Conservation (phyloP, 2,329 filamentous ascomycete species). For the Fusarium sp. region DNA sequence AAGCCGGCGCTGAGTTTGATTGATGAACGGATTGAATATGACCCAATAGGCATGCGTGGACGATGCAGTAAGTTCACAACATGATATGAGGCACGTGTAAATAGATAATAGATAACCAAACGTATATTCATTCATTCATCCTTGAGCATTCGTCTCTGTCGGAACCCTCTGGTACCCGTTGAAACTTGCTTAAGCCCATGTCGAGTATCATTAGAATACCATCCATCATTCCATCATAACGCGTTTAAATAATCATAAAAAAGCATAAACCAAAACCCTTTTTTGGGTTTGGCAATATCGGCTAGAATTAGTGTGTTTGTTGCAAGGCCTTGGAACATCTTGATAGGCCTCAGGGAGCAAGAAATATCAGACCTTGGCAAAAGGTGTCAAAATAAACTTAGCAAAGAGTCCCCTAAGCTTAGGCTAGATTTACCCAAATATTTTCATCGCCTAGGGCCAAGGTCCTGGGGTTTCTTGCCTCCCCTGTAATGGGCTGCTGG, state of each 20-base stretch:
- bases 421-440: background rate
- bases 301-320: background rate
- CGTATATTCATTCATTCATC: conserved; percentile 30
- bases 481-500: background rate
- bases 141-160: background rate
- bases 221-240: conserved; percentile 21
- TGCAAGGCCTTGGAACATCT: background rate
- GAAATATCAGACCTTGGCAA: background rate
- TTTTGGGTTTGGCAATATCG: background rate
- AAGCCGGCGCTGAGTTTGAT: conserved; percentile 28
- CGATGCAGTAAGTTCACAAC: background rate
- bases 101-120: conserved; percentile 31
- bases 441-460: background rate
- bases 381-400: background rate
- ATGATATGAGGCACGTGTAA: conserved; percentile 3
- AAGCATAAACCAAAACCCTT: conserved; percentile 11
- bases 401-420: background rate
- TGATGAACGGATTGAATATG: conserved; percentile 6
- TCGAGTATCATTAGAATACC: conserved; percentile 13
- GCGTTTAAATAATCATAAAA: conserved; percentile 31
- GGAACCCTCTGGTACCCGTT: background rate
- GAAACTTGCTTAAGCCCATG: background rate
- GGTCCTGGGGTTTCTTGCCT: background rate
- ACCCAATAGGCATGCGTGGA: background rate
- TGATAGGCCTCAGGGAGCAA: background rate